Evolutionary conservation across 2,329 filamentous ascomycete species (phyloP), one percentile per base, ranked within the genome.

Genomic region (Cladosporium sp.): DNA sequence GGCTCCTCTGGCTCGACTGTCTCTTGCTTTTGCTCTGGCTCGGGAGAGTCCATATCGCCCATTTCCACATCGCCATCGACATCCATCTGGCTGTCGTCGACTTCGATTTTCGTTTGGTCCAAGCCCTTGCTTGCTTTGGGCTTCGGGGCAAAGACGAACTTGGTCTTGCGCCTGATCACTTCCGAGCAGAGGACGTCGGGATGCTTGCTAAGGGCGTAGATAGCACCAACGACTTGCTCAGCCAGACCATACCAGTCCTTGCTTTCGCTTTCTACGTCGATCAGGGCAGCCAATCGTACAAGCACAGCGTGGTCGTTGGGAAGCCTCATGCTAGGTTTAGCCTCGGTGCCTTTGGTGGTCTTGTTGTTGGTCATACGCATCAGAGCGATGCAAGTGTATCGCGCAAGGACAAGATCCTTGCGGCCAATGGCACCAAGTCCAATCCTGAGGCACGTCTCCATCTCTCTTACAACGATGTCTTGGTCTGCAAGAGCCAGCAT

Each of bases 401-500:
- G 95, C 70, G 95, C 94, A 59, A 99, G 85, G 65, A 92, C 90
- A 59, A 98, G 85, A 74, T 99, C 95, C 36, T 87, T 85, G 72
- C 90, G 87, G 51, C 95, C 96, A 65, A 93, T 85, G 14, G 85
- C 80, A 28, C 94, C 94, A 7, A 99, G 85, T 18, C 95, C 95
- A 60, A 96, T 96, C 14, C 92, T 88, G 21, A 99, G 83, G 87
- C 97, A 97, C 0, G 91, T 90, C 78, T 98, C 94, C 82, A 98
- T 96, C 78, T 99, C 94, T 67, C 91, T 92, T 15, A 97, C 90
- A 2, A 96, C 92, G 67, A 99, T 95, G 70, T 97, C 92, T 0
- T 94, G 93, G 69, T 92, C 92, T 1, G 96, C 95, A 2, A 95
- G 89, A 4, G 94, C 93, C 63, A 99, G 85, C 96, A 99, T 99